phyloP scores from a whole-genome alignment of 164 flowering plant genomes.

The Annona cherimola region DNA sequence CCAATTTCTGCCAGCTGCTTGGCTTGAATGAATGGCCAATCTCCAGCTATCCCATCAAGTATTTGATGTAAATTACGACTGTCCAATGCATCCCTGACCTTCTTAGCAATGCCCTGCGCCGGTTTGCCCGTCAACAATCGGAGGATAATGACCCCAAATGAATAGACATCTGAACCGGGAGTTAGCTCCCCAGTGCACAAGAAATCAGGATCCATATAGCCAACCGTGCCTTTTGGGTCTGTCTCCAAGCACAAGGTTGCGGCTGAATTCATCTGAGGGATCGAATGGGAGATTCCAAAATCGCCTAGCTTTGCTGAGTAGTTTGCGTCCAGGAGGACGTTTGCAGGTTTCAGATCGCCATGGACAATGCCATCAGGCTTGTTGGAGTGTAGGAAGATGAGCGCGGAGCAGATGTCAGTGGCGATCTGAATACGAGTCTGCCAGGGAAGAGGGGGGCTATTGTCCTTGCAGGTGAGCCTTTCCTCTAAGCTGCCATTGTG shows the following conservation, averaged over 20 bases:
- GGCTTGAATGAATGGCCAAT: conserved; percentile 90
- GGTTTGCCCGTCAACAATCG: conserved; percentile 64
- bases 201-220: conserved; percentile 80
- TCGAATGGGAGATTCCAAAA: conserved; percentile 66
- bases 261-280: conserved; percentile 18
- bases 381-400: conserved; percentile 71
- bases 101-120: conserved; percentile 54
- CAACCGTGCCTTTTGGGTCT: conserved; percentile 63
- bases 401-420: conserved; percentile 70
- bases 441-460: conserved; percentile 75
- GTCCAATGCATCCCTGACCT: conserved; percentile 61
- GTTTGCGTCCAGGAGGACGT: conserved; percentile 71
- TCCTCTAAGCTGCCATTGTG: conserved; percentile 89
- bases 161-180: conserved; percentile 67
- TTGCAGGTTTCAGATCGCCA: conserved; percentile 78
- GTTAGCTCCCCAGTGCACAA: conserved; percentile 72
- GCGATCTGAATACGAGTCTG: conserved; percentile 70
- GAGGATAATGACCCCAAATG: conserved; percentile 74
- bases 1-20: conserved; percentile 72
- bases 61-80: conserved; percentile 40
- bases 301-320: conserved; percentile 65
- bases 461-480: conserved; percentile 66
- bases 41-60: conserved; percentile 76
- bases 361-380: conserved; percentile 64
- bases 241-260: conserved; percentile 34